Evolutionary conservation across 177 flowering plant species (phyloP).

Genomic region (Vitis hybrid): DNA sequence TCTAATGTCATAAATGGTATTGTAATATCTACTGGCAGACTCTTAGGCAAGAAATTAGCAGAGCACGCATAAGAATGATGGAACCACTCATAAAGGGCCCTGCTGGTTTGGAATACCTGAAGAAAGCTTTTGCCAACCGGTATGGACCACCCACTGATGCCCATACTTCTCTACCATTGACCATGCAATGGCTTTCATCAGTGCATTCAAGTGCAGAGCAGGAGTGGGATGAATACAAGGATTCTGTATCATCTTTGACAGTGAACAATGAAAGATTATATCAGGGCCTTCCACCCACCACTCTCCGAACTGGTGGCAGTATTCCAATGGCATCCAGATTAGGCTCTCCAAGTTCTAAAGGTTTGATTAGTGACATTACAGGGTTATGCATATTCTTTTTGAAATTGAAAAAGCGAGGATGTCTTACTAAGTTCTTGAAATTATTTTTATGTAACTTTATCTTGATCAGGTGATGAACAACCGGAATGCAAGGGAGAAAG

Average conservation of each 20-base stretch:
- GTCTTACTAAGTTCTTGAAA: background rate
- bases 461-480: constrained; percentile 42
- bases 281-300: constrained; percentile 44
- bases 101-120: constrained; percentile 78
- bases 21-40: constrained; percentile 34
- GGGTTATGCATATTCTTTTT: background rate
- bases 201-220: constrained; percentile 37
- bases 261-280: constrained; percentile 25
- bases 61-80: constrained; percentile 71
- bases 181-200: constrained; percentile 67
- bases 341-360: constrained; percentile 14
- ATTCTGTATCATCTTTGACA: constrained; percentile 31
- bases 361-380: constrained; percentile 5
- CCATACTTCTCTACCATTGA: constrained; percentile 47
- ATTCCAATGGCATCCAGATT: constrained; percentile 27
- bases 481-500: constrained; percentile 80
- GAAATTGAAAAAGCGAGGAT: background rate
- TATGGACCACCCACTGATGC: constrained; percentile 67
- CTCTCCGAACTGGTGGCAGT: constrained; percentile 77
- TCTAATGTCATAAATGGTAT: background rate
- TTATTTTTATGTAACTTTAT: background rate
- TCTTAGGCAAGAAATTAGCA: constrained; percentile 82
- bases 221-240: constrained; percentile 78
- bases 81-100: constrained; percentile 85
- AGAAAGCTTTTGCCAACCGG: constrained; percentile 65